Evolutionary conservation across 257 asterid species (phyloP).

Genomic region (Scutellaria galericulata): DNA sequence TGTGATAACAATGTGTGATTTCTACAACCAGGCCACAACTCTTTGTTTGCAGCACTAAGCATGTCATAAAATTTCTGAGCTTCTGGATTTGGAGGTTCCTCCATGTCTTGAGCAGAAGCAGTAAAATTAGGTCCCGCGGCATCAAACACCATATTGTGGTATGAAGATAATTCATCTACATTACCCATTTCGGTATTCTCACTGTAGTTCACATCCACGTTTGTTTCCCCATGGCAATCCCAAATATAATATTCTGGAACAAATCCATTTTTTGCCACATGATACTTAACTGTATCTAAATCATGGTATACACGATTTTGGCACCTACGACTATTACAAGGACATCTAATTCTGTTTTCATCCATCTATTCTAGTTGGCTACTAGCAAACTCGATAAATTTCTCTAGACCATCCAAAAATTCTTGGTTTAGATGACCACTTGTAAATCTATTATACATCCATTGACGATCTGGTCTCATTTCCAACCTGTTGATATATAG

Average conservation of each 20-base stretch:
- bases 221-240: neutral
- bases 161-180: too few species aligned
- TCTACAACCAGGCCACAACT: neutral
- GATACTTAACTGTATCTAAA: neutral
- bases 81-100: neutral
- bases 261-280: neutral
- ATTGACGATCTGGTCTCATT: neutral
- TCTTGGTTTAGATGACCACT: neutral
- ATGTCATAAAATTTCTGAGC: neutral
- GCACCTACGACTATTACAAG: neutral
- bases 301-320: slow-evolving; percentile 4
- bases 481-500: neutral
- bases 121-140: neutral
- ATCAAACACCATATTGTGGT: neutral
- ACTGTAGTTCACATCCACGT: neutral
- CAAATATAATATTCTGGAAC: neutral
- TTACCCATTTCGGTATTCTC: too few species aligned
- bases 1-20: neutral
- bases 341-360: slow-evolving; percentile 7
- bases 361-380: neutral
- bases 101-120: neutral
- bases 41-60: neutral
- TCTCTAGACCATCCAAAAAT: neutral
- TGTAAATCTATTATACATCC: slow-evolving; percentile 1
- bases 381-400: neutral